Conservation (phyloP, 148 eudicot genomes). For the Chenopodium quinoa region DNA sequence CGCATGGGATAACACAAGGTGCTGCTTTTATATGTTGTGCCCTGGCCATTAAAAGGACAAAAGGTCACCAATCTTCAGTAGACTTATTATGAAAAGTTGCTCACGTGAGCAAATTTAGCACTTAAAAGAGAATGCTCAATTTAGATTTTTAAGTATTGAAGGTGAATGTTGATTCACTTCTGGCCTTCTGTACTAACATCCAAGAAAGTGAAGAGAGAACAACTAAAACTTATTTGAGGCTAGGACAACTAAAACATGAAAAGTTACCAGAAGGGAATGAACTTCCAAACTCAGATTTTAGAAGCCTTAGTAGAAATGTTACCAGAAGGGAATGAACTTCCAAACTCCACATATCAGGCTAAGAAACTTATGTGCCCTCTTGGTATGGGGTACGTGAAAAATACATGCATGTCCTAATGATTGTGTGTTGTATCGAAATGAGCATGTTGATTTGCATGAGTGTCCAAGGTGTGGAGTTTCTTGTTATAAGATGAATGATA, state of each 20-base stretch:
- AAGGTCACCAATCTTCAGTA: not conserved
- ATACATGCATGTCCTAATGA: no score
- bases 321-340: no score
- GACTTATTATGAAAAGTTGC: not conserved
- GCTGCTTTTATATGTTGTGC: constrained; percentile 84
- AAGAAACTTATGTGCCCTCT: no score
- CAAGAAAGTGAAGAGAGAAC: not conserved
- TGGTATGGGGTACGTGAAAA: no score
- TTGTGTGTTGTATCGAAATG: no score
- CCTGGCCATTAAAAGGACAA: constrained; percentile 40
- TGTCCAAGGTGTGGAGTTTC: no score
- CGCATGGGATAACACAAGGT: constrained; percentile 38
- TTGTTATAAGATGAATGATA: no score
- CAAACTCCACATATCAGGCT: no score
- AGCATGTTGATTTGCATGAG: no score
- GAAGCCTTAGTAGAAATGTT: no score
- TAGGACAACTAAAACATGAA: not conserved
- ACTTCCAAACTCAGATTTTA: no score
- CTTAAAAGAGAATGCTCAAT: not conserved
- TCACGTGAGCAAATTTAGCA: not conserved
- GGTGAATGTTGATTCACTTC: not conserved
- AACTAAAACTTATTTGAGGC: not conserved
- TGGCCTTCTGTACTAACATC: not conserved
- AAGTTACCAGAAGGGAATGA: no score
- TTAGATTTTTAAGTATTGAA: not conserved